phyloP scores from a whole-genome alignment of 164 flowering plant genomes.

The Liquidambar formosana region DNA sequence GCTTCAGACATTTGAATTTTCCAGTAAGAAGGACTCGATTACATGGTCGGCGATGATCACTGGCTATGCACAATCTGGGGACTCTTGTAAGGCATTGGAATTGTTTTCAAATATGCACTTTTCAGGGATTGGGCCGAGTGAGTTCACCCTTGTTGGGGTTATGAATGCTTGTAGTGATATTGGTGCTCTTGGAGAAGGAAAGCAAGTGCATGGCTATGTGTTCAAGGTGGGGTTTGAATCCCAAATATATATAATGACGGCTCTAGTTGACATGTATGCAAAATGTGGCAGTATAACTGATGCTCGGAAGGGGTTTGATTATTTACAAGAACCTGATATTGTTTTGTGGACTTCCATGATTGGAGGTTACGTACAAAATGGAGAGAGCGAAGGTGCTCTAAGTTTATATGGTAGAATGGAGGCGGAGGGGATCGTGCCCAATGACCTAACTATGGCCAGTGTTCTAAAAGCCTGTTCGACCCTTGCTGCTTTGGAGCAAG shows the following conservation, averaged over 20 bases:
- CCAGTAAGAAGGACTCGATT: constrained; percentile 57
- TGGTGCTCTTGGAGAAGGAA: constrained; percentile 52
- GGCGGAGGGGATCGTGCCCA: constrained; percentile 58
- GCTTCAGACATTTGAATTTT: constrained; percentile 38
- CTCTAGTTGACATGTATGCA: constrained; percentile 87
- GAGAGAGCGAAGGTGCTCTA: constrained; percentile 74
- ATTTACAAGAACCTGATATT: constrained; percentile 59
- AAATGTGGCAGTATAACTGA: constrained; percentile 61
- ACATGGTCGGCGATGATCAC: constrained; percentile 95
- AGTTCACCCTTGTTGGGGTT: constrained; percentile 82
- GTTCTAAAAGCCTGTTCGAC: constrained; percentile 77
- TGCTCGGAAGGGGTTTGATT: constrained; percentile 73
- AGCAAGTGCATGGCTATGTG: constrained; percentile 62
- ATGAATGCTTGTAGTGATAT: constrained; percentile 74
- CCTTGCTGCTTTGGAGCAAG: constrained; percentile 80
- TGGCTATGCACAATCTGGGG: constrained; percentile 72
- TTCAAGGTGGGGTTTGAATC: constrained; percentile 62
- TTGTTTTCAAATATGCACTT: constrained; percentile 65
- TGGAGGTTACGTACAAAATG: constrained; percentile 78
- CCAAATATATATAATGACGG: constrained; percentile 62
- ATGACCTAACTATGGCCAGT: constrained; percentile 77
- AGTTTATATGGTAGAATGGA: constrained; percentile 66
- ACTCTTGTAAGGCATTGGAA: constrained; percentile 51
- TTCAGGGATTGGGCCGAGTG: constrained; percentile 59
- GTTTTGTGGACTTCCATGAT: constrained; percentile 92